Evolutionary conservation across 768 basidiomycete species (phyloP), one percentile per base, ranked within the genome.

Genomic region (Boletus rubropictus): DNA sequence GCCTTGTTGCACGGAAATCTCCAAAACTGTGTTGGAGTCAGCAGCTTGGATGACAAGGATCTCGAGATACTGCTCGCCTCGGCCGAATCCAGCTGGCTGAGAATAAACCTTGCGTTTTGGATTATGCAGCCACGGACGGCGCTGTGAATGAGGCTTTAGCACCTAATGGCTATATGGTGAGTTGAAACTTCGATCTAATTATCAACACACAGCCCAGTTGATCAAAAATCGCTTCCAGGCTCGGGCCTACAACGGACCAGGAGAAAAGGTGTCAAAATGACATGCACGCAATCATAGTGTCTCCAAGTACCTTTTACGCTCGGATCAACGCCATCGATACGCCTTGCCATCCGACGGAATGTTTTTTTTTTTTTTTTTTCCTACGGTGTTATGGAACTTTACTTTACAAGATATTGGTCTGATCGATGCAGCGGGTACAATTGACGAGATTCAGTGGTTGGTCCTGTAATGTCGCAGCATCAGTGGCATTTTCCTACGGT

Each of bases 81-180:
- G 2, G 80, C 81, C 7, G 80, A 82, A 58, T 83, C 53, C 76
- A 74, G 53, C 85, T 84, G 0, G 80, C 70, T 2, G 81, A 77
- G 8, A 88, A 87, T 64, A 86, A 88, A 70, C 83, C 79, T 17
- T 22, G 64, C 55, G 24, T 83, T 25, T 66, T 89, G 22, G 78
- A 78, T 29, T 87, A 71, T 55, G 75, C 77, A 36, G 68, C 72
- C 14, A 62, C 71, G 53, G 69, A 88, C 46, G 74, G 72, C 14
- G 85, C 90, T 41, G 72, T 80, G 20, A 78, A 79, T 35, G 87
- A 89, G 61, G 86, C 80, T 1, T 89, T 4, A n/a, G n/a, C n/a
- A 31, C 12, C 12, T 14, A 12, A 10, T 14, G 12, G 14, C 14
- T 31, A 12, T 15, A n/a, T 38, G 3, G 31, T 17, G 2, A n/a